Conservation (phyloP, 2,329 filamentous ascomycete species). For the Clarireedia homoeocarpa region DNA sequence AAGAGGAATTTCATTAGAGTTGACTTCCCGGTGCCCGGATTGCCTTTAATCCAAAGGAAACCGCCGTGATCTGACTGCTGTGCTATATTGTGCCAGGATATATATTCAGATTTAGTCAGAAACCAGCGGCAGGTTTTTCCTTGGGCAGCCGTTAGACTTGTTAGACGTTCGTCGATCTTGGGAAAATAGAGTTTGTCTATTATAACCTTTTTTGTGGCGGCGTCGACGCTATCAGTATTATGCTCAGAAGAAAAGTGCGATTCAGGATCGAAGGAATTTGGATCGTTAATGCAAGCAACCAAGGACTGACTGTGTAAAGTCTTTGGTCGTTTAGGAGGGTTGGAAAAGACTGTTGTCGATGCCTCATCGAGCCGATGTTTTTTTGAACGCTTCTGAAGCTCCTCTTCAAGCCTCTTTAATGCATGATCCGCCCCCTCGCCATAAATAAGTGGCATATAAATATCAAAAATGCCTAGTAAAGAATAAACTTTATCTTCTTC, state of each 20-base stretch:
- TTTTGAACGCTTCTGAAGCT: conserved; percentile 22
- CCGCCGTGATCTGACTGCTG: conserved; percentile 29
- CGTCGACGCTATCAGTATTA: too few relatives aligned
- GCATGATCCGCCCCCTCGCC: conserved; percentile 28
- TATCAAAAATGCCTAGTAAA: conserved; percentile 36
- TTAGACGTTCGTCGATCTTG: conserved; percentile 32
- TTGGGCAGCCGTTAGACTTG: conserved; percentile 32
- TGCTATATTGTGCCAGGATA: conserved; percentile 31
- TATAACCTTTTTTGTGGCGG: conserved; percentile 17
- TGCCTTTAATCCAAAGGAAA: conserved; percentile 41
- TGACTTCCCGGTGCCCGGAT: conserved; percentile 40
- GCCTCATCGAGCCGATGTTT: conserved; percentile 13
- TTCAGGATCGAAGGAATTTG: neutral
- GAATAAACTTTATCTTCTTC: conserved; percentile 33
- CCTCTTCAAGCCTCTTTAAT: conserved; percentile 29
- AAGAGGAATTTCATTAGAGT: conserved; percentile 35
- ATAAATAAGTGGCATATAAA: conserved; percentile 38
- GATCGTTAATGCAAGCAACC: neutral
- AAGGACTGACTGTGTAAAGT: conserved; percentile 1
- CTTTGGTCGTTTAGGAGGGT: conserved; percentile 13
- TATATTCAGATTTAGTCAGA: conserved; percentile 28
- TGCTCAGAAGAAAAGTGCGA: neutral
- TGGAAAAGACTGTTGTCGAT: conserved; percentile 3
- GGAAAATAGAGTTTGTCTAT: conserved; percentile 33
- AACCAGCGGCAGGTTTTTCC: conserved; percentile 36